Evolutionary conservation across 495 filamentous ascomycete species (phyloP).

Genomic region (Penicillium ucsense): DNA sequence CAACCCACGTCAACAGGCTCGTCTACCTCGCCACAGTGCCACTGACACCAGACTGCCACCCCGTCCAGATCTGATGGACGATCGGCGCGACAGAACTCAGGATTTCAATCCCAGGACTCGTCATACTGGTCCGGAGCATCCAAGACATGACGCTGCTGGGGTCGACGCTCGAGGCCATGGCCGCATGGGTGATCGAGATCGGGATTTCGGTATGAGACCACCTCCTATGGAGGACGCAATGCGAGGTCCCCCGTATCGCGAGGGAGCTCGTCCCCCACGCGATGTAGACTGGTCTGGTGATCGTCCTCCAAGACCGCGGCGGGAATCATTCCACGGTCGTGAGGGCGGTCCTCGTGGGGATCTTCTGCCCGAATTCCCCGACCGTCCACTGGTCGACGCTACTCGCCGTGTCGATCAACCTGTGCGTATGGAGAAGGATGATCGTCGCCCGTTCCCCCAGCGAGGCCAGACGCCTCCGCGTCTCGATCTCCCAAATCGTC

Average conservation of each 20-base stretch:
- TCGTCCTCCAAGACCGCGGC: slow-evolving; percentile 25
- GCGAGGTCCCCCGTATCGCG: slow-evolving; percentile 29
- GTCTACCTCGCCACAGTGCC: slow-evolving; percentile 23
- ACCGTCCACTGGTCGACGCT: slow-evolving; percentile 17
- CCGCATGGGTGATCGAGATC: slow-evolving; percentile 22
- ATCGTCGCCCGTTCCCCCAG: slow-evolving; percentile 19
- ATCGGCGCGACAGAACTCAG: slow-evolving; percentile 26
- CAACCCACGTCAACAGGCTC: slow-evolving; percentile 21
- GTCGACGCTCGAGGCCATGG: slow-evolving; percentile 22
- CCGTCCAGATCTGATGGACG: slow-evolving; percentile 31
- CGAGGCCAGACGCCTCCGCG: slow-evolving; percentile 23
- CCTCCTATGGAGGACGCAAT: slow-evolving; percentile 32
- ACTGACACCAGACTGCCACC: slow-evolving; percentile 21
- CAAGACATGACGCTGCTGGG: slow-evolving; percentile 23
- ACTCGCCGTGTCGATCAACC: slow-evolving; percentile 25
- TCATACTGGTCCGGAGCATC: slow-evolving; percentile 28
- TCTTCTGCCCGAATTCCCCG: slow-evolving; percentile 27
- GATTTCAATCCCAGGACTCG: slow-evolving; percentile 30
- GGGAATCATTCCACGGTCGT: slow-evolving; percentile 22
- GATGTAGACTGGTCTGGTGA: slow-evolving; percentile 30
- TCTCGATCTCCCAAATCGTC: slow-evolving; percentile 26
- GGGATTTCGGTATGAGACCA: slow-evolving; percentile 26
- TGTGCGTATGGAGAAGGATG: slow-evolving; percentile 26
- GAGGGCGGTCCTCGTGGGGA: slow-evolving; percentile 26
- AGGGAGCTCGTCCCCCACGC: slow-evolving; percentile 19